Base-by-base conservation (phyloP, 192 early-diverging fungal species). In the Chytriomyces hyalinus region DNA sequence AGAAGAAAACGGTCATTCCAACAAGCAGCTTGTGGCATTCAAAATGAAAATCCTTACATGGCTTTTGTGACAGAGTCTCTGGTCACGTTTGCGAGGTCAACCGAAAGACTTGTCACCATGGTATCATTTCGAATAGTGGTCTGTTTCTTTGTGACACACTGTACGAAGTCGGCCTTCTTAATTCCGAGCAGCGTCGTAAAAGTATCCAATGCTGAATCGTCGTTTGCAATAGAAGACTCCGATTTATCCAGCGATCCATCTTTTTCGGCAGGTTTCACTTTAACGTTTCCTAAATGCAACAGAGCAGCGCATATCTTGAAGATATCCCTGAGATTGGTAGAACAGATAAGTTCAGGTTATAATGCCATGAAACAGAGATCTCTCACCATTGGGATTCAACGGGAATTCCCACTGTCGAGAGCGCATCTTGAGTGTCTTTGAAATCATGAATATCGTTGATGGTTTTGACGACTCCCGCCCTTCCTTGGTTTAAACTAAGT, bases 51-150 rank as follows among this genome's bases (percentile, higher is more conserved):
- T 95, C 90, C 91, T 78, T 94, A 96, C 65, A 96, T 88, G 79
- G 92, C 94, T 83, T 96, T 96, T 46, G 95, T 92, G 8, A 96
- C 92, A 45, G 93, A 93, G 72, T 96, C 95, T n/a, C 91, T 85
- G 26, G 93, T 91, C n/a, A 92, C 86, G 65, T 83, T 75, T 59
- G 91, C 90, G 79, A 92, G 89, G 15, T 84, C 81, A 5, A 78
- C 78, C 65, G 82, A 92, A 48, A 95, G 80, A 57, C 84, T 85
- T 57, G 86, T 92, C 36, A 91, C 85, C 80, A 95, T 93, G 77
- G 91, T 70, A 15, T 78, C 76, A 10, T 22, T 8, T 13, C 66
- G 9, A 8, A 90, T 92, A 44, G 85, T 83, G 68, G 91, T 93
- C 81, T 93, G 94, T 82, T 88, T 92, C 81, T 92, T 91, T 61